Evolutionary conservation across 495 filamentous ascomycete genomes (phyloP).

Genomic region (Trichoderma erinaceum): DNA sequence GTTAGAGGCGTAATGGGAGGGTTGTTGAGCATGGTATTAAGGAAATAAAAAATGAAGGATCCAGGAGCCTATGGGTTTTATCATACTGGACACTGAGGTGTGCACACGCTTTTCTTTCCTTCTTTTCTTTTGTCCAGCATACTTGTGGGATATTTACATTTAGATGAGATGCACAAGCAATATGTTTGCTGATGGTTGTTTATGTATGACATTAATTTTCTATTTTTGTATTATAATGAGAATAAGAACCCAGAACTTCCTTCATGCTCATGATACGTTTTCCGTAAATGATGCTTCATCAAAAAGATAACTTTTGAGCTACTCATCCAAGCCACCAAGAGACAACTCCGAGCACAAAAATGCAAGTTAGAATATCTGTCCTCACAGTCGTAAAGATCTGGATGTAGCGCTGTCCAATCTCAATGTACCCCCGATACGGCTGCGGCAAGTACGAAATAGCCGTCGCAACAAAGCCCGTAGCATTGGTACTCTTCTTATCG

Average conservation of each 20-base stretch:
- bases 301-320: not conserved
- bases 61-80: not conserved
- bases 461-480: conserved; percentile 53
- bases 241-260: too few species aligned
- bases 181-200: not conserved
- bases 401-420: conserved; percentile 58
- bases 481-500: conserved; percentile 42
- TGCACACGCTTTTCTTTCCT: not conserved
- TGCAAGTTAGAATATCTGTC: conserved; percentile 58
- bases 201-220: not conserved
- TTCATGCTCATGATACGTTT: not conserved
- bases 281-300: not conserved
- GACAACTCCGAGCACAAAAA: conserved; percentile 72
- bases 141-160: not conserved
- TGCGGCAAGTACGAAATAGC: conserved; percentile 54
- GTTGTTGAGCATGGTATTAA: conserved; percentile 53
- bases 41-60: conserved; percentile 13
- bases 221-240: not conserved
- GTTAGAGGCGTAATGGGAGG: conserved; percentile 73
- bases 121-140: not conserved
- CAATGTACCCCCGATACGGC: conserved; percentile 49
- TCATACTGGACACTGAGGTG: not conserved
- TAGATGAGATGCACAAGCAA: not conserved
- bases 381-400: conserved; percentile 59
- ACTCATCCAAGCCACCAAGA: conserved; percentile 50